phyloP scores from a whole-genome alignment of 139 green algal genomes.

The Chlamydomonas incerta region DNA sequence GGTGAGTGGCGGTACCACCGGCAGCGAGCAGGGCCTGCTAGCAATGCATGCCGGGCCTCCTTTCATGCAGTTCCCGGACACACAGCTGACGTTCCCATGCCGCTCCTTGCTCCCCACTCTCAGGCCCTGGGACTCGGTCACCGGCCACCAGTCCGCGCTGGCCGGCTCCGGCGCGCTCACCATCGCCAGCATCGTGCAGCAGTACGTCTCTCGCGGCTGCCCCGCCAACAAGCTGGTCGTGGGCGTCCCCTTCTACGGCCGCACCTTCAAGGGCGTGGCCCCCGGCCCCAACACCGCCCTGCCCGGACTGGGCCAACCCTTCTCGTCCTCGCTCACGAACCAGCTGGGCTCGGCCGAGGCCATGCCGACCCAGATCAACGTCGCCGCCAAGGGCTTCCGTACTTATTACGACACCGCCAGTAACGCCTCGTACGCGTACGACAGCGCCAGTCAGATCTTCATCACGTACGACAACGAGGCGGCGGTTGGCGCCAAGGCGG shows the following conservation, averaged over 20 bases:
- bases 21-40: not conserved
- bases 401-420: not conserved
- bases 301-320: not conserved
- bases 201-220: not conserved
- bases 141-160: constrained; percentile 13
- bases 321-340: not conserved
- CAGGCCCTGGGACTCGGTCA: not conserved
- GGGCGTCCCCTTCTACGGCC: constrained; percentile 25
- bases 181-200: not conserved
- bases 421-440: constrained; percentile 17
- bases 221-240: not conserved
- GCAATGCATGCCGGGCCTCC: not conserved
- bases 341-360: not conserved
- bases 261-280: not conserved
- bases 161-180: not conserved
- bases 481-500: constrained; percentile 17
- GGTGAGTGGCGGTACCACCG: no score
- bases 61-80: no score
- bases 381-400: not conserved
- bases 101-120: no score
- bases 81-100: no score
- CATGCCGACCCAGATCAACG: not conserved
- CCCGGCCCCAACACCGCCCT: not conserved
- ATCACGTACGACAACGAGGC: constrained; percentile 7
- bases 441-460: not conserved